Evolutionary conservation across 768 basidiomycete species (phyloP).

Genomic region (Collybia sordida): DNA sequence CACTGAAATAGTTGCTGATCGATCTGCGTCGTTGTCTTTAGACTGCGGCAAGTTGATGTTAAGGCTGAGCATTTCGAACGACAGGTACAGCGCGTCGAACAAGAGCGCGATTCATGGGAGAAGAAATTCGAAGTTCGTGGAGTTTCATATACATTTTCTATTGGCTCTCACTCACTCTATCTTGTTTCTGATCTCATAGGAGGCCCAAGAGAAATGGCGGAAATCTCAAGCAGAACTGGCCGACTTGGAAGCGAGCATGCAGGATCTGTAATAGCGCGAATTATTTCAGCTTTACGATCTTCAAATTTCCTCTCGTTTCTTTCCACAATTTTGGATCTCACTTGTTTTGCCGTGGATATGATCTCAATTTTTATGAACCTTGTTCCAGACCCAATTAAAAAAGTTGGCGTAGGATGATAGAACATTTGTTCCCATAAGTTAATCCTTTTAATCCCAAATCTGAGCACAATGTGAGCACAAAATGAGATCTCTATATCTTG

Average conservation of each 20-base stretch:
- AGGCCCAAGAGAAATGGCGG: conserved; percentile 67
- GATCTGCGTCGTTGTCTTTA: conserved; percentile 28
- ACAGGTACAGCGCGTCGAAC: conserved; percentile 80
- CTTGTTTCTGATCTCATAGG: conserved; percentile 42
- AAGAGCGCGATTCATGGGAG: conserved; percentile 93
- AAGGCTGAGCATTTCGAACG: conserved; percentile 99
- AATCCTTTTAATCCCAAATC: conserved; percentile 1
- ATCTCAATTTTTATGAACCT: conserved; percentile 8
- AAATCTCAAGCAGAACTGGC: conserved; percentile 79
- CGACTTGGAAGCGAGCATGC: conserved; percentile 78
- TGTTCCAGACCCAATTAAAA: conserved; percentile 6
- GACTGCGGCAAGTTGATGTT: conserved; percentile 94
- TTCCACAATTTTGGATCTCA: conserved; percentile 4
- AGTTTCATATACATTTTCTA: background rate
- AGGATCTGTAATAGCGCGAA: conserved; percentile 48
- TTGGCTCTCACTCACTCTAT: conserved; percentile 5
- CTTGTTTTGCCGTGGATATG: conserved; percentile 11
- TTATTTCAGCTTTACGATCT: background rate
- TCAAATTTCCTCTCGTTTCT: conserved; percentile 1
- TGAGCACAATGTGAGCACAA: too few species aligned
- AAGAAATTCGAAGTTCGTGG: conserved; percentile 85
- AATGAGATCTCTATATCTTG: too few species aligned
- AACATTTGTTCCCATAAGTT: conserved; percentile 4
- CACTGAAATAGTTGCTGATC: conserved; percentile 10
- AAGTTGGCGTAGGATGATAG: conserved; percentile 14